Conservation (phyloP, 169 alveolate species). For the Eimeria sp. region DNA sequence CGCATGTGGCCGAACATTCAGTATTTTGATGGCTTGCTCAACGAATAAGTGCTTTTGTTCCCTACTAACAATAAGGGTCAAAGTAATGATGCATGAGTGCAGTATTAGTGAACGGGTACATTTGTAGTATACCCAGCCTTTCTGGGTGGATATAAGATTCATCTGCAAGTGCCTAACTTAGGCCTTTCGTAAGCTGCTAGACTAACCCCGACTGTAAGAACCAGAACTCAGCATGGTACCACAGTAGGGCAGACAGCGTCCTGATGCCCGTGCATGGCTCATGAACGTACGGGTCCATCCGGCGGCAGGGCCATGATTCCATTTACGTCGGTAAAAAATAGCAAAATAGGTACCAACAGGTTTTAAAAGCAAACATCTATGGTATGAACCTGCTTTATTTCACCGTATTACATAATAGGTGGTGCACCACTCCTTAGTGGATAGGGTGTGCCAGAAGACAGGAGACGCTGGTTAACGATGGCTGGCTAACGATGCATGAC, state of each 20-base stretch:
- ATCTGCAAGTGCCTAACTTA: not conserved
- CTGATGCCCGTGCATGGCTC: not conserved
- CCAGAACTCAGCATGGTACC: no score
- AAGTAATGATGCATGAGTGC: not conserved
- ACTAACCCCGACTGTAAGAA: not conserved
- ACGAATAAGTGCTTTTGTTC: not conserved
- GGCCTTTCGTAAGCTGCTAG: not conserved
- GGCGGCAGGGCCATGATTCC: not conserved
- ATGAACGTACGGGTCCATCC: not conserved
- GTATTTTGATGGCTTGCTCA: not conserved
- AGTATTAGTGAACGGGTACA: not conserved
- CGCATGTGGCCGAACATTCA: not conserved
- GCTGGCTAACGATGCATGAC: no score
- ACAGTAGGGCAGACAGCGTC: not conserved
- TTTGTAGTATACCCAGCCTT: not conserved
- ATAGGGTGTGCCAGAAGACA: conserved; percentile 9
- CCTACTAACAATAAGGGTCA: not conserved
- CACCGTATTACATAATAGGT: not conserved
- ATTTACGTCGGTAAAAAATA: not conserved
- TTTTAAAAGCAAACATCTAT: not conserved
- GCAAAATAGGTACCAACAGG: not conserved
- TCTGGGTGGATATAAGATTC: not conserved
- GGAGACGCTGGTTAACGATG: not conserved
- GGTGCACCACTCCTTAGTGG: not conserved
- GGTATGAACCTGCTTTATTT: not conserved